A percentile compares a stretch with the other conserved stretches of the same genome.
Conservation (phyloP, 225 moss, liverwort and hornwort species). For the Bryum argenteum region DNA sequence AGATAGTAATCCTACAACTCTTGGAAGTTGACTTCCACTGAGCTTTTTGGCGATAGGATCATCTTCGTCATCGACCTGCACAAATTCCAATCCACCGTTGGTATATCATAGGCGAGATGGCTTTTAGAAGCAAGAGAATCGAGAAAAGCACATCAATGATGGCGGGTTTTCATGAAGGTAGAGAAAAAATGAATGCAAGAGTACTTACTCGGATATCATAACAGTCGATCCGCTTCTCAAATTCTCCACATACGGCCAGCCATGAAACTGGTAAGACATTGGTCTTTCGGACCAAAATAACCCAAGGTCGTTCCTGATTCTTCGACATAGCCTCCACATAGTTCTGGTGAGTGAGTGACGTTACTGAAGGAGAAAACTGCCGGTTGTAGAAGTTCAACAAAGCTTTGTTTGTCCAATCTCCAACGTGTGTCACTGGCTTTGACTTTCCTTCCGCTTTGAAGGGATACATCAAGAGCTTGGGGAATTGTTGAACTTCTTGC, state of each 20-base stretch:
- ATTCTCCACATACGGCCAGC: slow-evolving; percentile 69
- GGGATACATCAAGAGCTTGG: slow-evolving; percentile 64
- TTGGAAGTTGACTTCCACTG: slow-evolving; percentile 57
- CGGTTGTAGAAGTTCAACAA: slow-evolving; percentile 55
- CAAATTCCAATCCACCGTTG: slow-evolving; percentile 7
- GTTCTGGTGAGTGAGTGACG: slow-evolving; percentile 64
- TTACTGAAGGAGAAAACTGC: slow-evolving; percentile 60
- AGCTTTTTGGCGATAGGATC: slow-evolving; percentile 63
- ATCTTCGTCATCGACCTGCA: slow-evolving; percentile 48
- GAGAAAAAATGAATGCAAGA: neutral
- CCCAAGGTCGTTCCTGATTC: slow-evolving; percentile 59
- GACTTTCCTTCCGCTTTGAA: slow-evolving; percentile 43
- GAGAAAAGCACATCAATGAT: neutral
- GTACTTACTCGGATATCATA: slow-evolving; percentile 66
- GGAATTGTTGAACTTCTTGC: slow-evolving; percentile 53
- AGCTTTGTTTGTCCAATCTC: slow-evolving; percentile 74
- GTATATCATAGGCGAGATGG: neutral
- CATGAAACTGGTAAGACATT: slow-evolving; percentile 73
- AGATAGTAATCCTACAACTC: slow-evolving; percentile 65
- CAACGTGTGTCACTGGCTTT: slow-evolving; percentile 49
- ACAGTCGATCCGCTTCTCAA: slow-evolving; percentile 65
- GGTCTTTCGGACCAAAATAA: slow-evolving; percentile 68
- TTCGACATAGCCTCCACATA: slow-evolving; percentile 55
- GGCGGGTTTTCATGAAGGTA: neutral
- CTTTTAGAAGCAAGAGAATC: neutral